Conservation (phyloP, 768 basidiomycete genomes). For the Amanita muscaria region DNA sequence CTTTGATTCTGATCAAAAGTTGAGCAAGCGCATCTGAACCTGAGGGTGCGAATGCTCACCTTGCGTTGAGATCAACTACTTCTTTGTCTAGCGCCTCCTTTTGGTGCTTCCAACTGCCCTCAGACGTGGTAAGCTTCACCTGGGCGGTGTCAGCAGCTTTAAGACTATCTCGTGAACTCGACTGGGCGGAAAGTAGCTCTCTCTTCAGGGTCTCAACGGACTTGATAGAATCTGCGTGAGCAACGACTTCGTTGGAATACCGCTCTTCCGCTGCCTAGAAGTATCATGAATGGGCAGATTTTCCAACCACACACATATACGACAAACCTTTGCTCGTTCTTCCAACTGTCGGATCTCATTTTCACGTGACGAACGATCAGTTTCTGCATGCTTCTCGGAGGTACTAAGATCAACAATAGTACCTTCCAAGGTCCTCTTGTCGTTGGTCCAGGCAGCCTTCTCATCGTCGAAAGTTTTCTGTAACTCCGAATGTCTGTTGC, state of each 20-base stretch:
- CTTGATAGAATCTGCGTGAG: constrained; percentile 84
- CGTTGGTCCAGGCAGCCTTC: constrained; percentile 59
- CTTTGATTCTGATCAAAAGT: constrained; percentile 58
- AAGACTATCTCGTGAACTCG: constrained; percentile 46
- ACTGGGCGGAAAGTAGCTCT: constrained; percentile 46
- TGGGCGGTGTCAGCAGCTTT: constrained; percentile 65
- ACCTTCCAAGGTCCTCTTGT: constrained; percentile 77
- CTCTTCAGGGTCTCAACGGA: constrained; percentile 53
- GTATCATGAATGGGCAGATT: not conserved
- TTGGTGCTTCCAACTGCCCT: constrained; percentile 76
- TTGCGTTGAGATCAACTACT: constrained; percentile 55
- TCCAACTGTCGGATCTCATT: constrained; percentile 59
- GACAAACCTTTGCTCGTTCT: constrained; percentile 53
- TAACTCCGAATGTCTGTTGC: constrained; percentile 43
- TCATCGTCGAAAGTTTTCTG: constrained; percentile 63
- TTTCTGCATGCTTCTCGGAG: constrained; percentile 61
- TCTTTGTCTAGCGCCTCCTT: constrained; percentile 73
- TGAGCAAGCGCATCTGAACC: not conserved
- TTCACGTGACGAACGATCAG: constrained; percentile 53
- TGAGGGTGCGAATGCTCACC: constrained; percentile 35
- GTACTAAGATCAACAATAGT: constrained; percentile 74
- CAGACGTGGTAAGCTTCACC: constrained; percentile 62
- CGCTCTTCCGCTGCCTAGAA: constrained; percentile 65
- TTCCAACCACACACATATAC: not conserved
- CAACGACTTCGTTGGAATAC: constrained; percentile 72